Base-by-base conservation (phyloP, 768 basidiomycete species). In the Termitomyces sp. region DNA sequence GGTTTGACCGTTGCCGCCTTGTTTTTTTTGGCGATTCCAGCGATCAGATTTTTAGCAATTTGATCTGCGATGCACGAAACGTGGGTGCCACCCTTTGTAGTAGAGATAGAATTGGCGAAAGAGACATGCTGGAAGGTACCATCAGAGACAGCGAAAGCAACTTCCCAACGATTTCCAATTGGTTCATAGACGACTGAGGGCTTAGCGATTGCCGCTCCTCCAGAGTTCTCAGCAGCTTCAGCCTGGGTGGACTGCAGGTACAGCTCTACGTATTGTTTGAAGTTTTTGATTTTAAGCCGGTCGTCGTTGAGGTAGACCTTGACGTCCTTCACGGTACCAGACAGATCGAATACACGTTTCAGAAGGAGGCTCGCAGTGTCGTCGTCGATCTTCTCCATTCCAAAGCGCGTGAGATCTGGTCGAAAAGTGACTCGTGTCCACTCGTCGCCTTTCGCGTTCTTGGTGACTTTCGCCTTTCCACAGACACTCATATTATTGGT, bases 251-350 rank as follows among this genome's bases (percentile, higher is more conserved):
- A 89, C 47, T 82, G 80, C 47, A 97, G 72, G 71, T 95, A 98
- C 81, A 98, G 79, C 46, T 98, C 93, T 58, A 97, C 91, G 68
- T 98, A 99, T 73, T 94, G 85, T 75, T 94, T 94, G 85, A 99
- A 99, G 66, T 84, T 87, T 74, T 94, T 94, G 75, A 97, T 79
- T 68, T 94, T 95, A 64, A 98, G 70, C 21, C 90, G 81, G 68
- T 96, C 90, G 70, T 91, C 93, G 68, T 98, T 94, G 58, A 98
- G 78, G 69, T 81, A 93, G 23, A 98, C 96, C 69, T 98, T 98
- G 70, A 96, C 78, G 62, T 94, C 89, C 71, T 82, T 91, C 57
- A 92, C 82, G 7, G 94, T 95, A n/a, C 97, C 97, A 1, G 95
- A 93, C 81, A 99, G 82, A 68, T 99, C 97, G 69, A 92, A 98